Evolutionary conservation across 768 basidiomycete species (phyloP).

Genomic region (Amanita molliuscula): DNA sequence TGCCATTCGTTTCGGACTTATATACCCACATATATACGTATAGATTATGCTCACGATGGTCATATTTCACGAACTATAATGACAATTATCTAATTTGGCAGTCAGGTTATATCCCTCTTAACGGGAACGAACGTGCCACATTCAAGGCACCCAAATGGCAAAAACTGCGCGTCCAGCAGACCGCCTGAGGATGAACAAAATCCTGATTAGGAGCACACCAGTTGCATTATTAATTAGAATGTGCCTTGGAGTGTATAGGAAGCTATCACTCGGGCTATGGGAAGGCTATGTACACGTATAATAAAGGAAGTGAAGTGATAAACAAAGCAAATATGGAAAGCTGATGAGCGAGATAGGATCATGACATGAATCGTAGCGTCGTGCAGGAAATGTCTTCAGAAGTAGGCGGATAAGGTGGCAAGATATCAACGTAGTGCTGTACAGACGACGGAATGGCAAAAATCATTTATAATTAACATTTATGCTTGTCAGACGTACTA

Average conservation of each 20-base stretch:
- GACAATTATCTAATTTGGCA: neutral
- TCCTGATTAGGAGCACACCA: neutral
- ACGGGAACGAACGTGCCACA: neutral
- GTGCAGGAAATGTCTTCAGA: neutral
- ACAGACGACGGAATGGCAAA: neutral
- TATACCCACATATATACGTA: neutral
- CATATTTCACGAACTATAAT: neutral
- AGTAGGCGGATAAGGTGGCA: neutral
- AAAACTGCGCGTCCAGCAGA: neutral
- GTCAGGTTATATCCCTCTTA: no score
- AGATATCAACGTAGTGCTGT: constrained; percentile 4
- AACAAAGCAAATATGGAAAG: neutral
- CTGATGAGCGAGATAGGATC: neutral
- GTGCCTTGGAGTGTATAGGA: neutral
- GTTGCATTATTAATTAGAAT: neutral
- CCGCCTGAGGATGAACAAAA: neutral
- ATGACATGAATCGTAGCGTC: neutral
- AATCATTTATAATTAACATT: neutral
- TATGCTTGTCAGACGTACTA: neutral
- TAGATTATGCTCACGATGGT: neutral
- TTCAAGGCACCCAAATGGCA: neutral
- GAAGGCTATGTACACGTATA: neutral
- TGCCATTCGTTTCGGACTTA: neutral
- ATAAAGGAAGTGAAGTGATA: neutral
- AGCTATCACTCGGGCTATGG: neutral